Base-by-base conservation (phyloP, 2,329 filamentous ascomycete genomes). In the Hypoxylon sp. region DNA sequence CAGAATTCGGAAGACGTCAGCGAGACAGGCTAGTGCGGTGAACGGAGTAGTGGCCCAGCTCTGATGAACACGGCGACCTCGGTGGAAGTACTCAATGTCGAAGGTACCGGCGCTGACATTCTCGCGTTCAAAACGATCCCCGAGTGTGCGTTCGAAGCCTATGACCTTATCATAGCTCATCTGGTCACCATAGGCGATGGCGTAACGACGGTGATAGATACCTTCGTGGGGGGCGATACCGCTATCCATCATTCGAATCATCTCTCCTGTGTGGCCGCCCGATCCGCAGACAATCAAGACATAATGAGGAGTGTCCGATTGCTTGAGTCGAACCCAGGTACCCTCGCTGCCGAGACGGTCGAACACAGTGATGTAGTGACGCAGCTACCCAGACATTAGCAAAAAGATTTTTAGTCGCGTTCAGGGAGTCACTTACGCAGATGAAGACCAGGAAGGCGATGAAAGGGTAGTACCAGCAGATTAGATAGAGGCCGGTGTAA, bases 191-290 rank as follows among this genome's bases (percentile, higher is more conserved):
- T 87, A 89, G 69, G 91, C 92, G 60, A 97, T 85, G 21, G 97
- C 82, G 79, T 97, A 99, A 28, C 93, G 95, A 25, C 96, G 88
- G 74, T 92, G 90, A 80, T 90, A 80, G 75, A 79, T 77, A 59
- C 77, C 48, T 70, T 83, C 84, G 41, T 21, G 38, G 7, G 80
- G 80, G 63, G 82, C 83, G 75, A 86, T 87, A 71, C 86, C 87
- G 72, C 84, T 82, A 62, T 84, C 83, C 73, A 99, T 88, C 83
- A 98, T 92, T 75, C 91, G 89, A 69, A 97, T 85, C 92, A 99
- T 97, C 80, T 99, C 96, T 51, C 93, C 90, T 0, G 96, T 98
- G 80, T 99, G 96, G 0, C 96, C 96, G 32, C 96, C 96, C 2
- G 93, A 97, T 57, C 96, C 96, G 23, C 98, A 90, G 25, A 98